Conservation (phyloP, 2,329 filamentous ascomycete species). For the Diaporthe amygdali region DNA sequence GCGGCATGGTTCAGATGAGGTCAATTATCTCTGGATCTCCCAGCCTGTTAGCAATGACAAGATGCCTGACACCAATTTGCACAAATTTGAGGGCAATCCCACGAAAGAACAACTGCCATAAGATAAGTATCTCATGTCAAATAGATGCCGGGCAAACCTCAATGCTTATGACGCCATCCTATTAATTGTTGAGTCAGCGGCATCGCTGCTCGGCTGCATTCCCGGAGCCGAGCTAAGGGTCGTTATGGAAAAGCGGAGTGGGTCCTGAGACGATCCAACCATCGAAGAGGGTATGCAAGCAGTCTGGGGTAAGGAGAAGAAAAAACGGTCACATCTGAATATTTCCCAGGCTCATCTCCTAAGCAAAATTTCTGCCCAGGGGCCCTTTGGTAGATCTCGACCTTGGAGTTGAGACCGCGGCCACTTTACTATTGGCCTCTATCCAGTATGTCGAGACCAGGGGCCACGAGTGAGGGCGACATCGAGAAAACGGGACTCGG, state of each 20-base stretch:
- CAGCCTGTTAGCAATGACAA: no score
- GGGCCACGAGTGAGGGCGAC: neutral
- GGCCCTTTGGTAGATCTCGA: neutral
- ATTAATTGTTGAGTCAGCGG: neutral
- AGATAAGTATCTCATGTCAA: neutral
- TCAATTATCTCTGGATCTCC: no score
- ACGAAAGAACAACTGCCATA: neutral
- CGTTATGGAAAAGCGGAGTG: neutral
- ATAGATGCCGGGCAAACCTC: neutral
- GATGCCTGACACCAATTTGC: neutral
- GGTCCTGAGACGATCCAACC: neutral
- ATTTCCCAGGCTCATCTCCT: neutral
- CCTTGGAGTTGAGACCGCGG: neutral
- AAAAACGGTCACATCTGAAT: neutral
- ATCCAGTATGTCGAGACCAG: neutral
- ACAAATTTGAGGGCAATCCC: neutral
- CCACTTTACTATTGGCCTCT: neutral
- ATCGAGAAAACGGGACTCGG: neutral
- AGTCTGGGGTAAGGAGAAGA: neutral
- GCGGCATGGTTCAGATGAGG: no score
- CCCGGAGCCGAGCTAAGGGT: neutral
- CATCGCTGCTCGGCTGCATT: neutral
- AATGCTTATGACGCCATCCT: neutral
- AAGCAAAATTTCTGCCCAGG: neutral
- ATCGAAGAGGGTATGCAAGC: no score